phyloP scores from a whole-genome alignment of 2,329 filamentous ascomycete species.

The Lojkania enalia region DNA sequence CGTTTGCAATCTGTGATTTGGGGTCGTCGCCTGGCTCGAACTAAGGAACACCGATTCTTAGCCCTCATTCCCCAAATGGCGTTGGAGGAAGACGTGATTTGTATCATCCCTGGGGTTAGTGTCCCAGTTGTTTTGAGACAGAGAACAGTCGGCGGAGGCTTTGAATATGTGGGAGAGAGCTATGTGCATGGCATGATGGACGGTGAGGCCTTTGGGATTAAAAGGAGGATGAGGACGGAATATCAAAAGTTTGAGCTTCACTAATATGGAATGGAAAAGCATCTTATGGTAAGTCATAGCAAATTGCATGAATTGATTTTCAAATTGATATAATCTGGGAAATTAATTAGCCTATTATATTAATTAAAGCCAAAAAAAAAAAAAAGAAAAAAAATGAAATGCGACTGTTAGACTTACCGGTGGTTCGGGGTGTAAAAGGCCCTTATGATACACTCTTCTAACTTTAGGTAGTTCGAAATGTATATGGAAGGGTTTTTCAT shows the following conservation, averaged over 20 bases:
- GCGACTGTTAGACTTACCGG: no score
- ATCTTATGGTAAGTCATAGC: no score
- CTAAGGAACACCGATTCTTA: background rate
- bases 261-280: no score
- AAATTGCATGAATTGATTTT: no score
- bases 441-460: no score
- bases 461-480: no score
- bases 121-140: constrained; percentile 11
- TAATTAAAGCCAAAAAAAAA: no score
- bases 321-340: no score
- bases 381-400: no score
- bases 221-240: background rate
- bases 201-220: constrained; percentile 6
- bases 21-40: background rate
- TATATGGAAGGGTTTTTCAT: no score
- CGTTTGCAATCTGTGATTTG: background rate
- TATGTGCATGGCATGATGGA: constrained; percentile 15
- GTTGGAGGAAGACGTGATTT: constrained; percentile 2
- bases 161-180: constrained; percentile 8
- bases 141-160: background rate
- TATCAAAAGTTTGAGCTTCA: background rate
- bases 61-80: background rate
- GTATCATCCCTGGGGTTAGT: constrained; percentile 8
- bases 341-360: no score
- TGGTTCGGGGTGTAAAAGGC: no score